Conservation (phyloP, 352 stramenopile genomes). For the Phytophthora aleatoria region DNA sequence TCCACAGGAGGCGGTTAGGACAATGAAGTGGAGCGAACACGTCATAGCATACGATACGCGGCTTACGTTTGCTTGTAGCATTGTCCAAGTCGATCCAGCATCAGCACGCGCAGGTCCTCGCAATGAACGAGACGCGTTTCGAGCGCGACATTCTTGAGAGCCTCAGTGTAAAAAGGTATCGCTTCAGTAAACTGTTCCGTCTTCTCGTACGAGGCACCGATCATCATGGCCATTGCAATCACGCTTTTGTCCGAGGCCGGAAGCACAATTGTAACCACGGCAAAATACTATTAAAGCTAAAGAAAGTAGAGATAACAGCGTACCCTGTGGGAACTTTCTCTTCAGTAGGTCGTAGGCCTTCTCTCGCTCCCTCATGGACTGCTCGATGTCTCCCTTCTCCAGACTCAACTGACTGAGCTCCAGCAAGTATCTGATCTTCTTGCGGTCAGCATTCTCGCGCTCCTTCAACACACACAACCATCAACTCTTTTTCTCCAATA, state of each 20-base stretch:
- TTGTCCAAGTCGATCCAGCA: constrained; percentile 67
- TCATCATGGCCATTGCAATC: constrained; percentile 63
- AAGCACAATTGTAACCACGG: neutral
- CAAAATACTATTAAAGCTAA: neutral
- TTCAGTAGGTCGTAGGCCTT: constrained; percentile 22
- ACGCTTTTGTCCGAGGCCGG: constrained; percentile 51
- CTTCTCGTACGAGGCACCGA: constrained; percentile 65
- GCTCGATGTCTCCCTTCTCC: constrained; percentile 18
- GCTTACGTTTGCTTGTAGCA: constrained; percentile 60
- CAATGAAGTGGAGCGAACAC: neutral
- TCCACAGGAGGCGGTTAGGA: neutral
- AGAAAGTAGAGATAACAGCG: neutral
- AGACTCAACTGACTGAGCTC: constrained; percentile 19
- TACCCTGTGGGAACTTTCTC: constrained; percentile 20
- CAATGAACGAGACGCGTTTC: constrained; percentile 18
- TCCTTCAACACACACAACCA: constrained; percentile 3
- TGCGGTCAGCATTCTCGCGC: constrained; percentile 17
- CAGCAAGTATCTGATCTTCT: constrained; percentile 18
- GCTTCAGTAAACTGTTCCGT: constrained; percentile 41
- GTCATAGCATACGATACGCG: neutral
- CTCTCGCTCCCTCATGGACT: constrained; percentile 16
- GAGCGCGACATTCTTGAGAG: constrained; percentile 38
- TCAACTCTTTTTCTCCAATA: neutral
- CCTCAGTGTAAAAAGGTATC: constrained; percentile 62
- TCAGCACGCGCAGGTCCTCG: constrained; percentile 43